A percentile compares a stretch with the other conserved stretches of the same genome.
Conservation (phyloP, 768 basidiomycete species). For the Hygrocybe punicea region DNA sequence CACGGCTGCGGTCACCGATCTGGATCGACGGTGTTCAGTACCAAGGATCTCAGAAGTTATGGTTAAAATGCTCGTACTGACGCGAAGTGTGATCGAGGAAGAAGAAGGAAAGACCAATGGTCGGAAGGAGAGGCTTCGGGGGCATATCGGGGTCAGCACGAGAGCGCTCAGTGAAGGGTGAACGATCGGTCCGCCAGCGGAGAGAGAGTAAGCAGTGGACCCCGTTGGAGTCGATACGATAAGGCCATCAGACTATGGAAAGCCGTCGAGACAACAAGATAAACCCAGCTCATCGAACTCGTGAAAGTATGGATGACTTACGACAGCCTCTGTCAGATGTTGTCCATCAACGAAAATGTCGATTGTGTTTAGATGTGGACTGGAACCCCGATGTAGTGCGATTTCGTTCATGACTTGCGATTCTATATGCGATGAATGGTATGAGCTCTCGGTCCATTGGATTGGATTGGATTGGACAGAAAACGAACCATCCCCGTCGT, state of each 20-base stretch:
- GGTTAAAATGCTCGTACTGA: slow-evolving; percentile 34
- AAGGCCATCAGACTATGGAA: slow-evolving; percentile 78
- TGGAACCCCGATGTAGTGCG: slow-evolving; percentile 85
- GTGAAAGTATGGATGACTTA: slow-evolving; percentile 40
- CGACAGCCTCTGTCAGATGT: slow-evolving; percentile 92
- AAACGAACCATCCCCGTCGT: slow-evolving; percentile 55
- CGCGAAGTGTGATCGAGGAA: slow-evolving; percentile 69
- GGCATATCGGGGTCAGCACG: slow-evolving; percentile 94
- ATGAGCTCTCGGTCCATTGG: not conserved
- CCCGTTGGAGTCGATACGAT: slow-evolving; percentile 96
- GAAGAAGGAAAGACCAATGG: slow-evolving; percentile 87
- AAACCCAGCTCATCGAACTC: slow-evolving; percentile 2
- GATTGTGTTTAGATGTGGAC: slow-evolving; percentile 88
- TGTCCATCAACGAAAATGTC: slow-evolving; percentile 93
- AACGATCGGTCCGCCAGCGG: slow-evolving; percentile 93
- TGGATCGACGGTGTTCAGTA: slow-evolving; percentile 26
- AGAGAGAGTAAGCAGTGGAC: slow-evolving; percentile 93
- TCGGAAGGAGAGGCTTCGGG: slow-evolving; percentile 86
- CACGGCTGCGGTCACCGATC: slow-evolving; percentile 83
- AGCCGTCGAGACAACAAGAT: slow-evolving; percentile 2
- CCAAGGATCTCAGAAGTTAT: slow-evolving; percentile 6
- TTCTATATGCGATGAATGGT: slow-evolving; percentile 41
- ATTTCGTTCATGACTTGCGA: slow-evolving; percentile 99
- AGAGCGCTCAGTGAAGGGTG: slow-evolving; percentile 89
- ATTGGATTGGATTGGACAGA: not conserved